Conservation (phyloP, 352 stramenopile genomes). For the Thraustotheca clavata region DNA sequence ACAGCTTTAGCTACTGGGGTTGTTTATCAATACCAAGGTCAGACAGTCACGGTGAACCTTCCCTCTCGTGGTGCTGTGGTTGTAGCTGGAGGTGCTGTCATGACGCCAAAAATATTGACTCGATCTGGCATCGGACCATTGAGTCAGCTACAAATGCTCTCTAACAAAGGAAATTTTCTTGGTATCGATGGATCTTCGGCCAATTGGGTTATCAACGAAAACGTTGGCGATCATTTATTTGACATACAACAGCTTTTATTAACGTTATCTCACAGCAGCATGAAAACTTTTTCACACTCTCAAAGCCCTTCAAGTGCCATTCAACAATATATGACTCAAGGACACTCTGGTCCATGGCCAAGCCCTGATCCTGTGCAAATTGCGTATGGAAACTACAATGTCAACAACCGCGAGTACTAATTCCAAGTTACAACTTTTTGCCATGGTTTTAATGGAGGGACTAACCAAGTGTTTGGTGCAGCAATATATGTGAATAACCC, state of each 20-base stretch:
- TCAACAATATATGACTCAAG: constrained; percentile 47
- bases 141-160: constrained; percentile 46
- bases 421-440: constrained; percentile 53
- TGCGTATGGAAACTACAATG: constrained; percentile 46
- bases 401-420: constrained; percentile 45
- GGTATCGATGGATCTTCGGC: constrained; percentile 24
- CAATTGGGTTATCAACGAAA: constrained; percentile 38
- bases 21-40: constrained; percentile 30
- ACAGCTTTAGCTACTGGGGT: constrained; percentile 36
- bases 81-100: constrained; percentile 51
- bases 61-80: constrained; percentile 49
- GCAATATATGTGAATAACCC: constrained; percentile 61
- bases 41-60: constrained; percentile 27
- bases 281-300: constrained; percentile 39
- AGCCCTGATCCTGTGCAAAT: constrained; percentile 43
- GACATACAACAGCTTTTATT: constrained; percentile 44
- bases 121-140: constrained; percentile 60
- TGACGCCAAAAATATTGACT: constrained; percentile 76
- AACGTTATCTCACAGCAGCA: constrained; percentile 43
- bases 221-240: constrained; percentile 52
- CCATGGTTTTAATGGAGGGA: constrained; percentile 34
- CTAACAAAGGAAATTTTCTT: constrained; percentile 33
- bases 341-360: constrained; percentile 32
- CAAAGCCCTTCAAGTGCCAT: constrained; percentile 29
- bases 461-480: constrained; percentile 32